A percentile compares a stretch with the other conserved stretches of the same genome.
These are phyloP conservation scores for Ulota crispa DNA, from an alignment of 225 moss, liverwort and hornwort species.

Conservation along the genomic window DNA sequence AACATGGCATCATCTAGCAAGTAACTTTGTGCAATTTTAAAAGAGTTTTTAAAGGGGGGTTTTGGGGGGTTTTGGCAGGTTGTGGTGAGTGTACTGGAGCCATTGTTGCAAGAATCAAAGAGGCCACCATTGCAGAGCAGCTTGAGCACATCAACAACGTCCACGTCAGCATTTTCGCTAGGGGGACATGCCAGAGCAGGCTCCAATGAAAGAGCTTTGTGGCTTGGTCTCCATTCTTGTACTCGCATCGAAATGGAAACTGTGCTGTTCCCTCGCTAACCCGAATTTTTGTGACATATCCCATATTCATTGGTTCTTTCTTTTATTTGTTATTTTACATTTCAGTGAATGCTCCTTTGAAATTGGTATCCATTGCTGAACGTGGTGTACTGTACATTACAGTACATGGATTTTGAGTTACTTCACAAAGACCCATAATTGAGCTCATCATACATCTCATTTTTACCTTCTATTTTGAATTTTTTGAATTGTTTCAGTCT, in stretches of 20 bases:
- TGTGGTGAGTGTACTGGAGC: conserved; percentile 36
- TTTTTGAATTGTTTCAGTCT: too few species aligned
- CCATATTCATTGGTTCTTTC: too few species aligned
- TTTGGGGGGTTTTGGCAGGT: conserved; percentile 17
- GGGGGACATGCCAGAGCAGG: not conserved
- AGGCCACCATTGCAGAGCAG: not conserved
- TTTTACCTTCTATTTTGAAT: too few species aligned
- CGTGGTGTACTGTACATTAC: not conserved
- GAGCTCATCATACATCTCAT: not conserved
- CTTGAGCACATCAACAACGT: not conserved
- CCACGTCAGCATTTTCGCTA: not conserved
- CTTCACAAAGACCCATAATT: not conserved
- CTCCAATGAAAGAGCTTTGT: not conserved
- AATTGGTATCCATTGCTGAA: not conserved
- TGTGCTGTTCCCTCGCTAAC: conserved; percentile 27
- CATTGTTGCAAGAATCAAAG: conserved; percentile 34
- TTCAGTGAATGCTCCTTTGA: not conserved
- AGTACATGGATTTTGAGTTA: not conserved
- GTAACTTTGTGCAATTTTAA: not conserved
- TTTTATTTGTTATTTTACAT: too few species aligned
- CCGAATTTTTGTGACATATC: too few species aligned
- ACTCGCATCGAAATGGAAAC: conserved; percentile 43
- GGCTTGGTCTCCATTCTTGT: not conserved
- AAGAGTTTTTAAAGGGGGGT: not conserved
- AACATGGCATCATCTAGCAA: too few species aligned